phyloP scores from a whole-genome alignment of 2,329 filamentous ascomycete species.

The Sarocladium brachiariae region DNA sequence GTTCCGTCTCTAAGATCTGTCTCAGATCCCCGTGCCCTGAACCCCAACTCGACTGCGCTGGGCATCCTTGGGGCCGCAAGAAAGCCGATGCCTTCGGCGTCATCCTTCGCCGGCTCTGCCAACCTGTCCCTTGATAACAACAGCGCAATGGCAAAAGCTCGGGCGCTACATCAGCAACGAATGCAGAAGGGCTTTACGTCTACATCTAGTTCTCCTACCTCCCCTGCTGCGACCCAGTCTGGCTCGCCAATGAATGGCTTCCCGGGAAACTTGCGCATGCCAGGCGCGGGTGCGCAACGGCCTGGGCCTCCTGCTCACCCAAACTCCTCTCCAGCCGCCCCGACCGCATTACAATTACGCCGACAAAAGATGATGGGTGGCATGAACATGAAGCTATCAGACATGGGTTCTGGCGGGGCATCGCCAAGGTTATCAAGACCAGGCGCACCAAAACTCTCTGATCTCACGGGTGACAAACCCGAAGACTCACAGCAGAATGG shows the following conservation, averaged over 20 bases:
- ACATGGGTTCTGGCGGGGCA: conserved; percentile 35
- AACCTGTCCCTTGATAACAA: conserved; percentile 26
- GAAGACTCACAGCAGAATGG: conserved; percentile 17
- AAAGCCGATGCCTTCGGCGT: conserved; percentile 37
- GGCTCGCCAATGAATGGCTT: conserved; percentile 35
- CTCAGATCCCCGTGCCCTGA: conserved; percentile 60
- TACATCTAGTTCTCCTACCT: conserved; percentile 19
- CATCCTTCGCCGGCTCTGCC: conserved; percentile 25
- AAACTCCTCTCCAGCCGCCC: conserved; percentile 47
- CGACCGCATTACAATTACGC: conserved; percentile 14
- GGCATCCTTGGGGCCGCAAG: conserved; percentile 65
- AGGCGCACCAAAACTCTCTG: conserved; percentile 28
- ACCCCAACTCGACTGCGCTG: conserved; percentile 74
- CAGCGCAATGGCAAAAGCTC: conserved; percentile 40
- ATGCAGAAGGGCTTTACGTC: conserved; percentile 32
- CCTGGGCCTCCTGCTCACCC: conserved; percentile 42
- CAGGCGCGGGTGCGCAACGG: conserved; percentile 29
- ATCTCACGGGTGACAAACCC: conserved; percentile 25
- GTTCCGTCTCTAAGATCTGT: conserved; percentile 53
- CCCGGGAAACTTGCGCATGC: conserved; percentile 36
- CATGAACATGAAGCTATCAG: conserved; percentile 50
- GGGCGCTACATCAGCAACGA: conserved; percentile 39
- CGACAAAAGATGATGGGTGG: conserved; percentile 30
- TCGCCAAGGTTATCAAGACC: conserved; percentile 18
- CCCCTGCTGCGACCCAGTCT: conserved; percentile 25